Base-by-base conservation (phyloP, 495 filamentous ascomycete genomes). In the Pyrenula massariospora region DNA sequence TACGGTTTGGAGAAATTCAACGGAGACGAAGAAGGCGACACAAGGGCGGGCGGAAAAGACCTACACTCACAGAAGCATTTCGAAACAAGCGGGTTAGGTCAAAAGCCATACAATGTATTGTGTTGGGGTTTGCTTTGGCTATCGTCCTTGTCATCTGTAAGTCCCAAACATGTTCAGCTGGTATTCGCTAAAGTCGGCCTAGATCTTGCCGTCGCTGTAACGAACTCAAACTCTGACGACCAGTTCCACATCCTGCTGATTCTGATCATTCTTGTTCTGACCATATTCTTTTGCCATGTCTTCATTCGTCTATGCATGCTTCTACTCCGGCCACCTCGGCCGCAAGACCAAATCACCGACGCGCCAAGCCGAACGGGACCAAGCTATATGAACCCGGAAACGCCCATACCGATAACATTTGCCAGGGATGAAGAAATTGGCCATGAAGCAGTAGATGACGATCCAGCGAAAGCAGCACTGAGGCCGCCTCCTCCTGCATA, bases 261-360 rank as follows among this genome's bases (percentile, higher is more conserved):
- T 54, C 73, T 94, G 51, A 75, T 89, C 63, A 84, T 91, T 60
- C 61, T 92, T 53, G 67, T 84, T 48, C 76, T 83, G 55, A 84
- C 84, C 2, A 83, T 94, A 62, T 77, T 91, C 67, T 91, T 92
- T 72, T 85, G 81, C 60, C 86, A 95, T 71, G 79, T 82, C 23
- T 69, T 91, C 8, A 80, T 89, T 55, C 81, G 85, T 12, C 77
- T 92, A 21, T 85, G 80, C 69, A 81, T 91, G 74, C 65, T 83
- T 36, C 64, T 79, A 24, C 64, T 79, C 54, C 75, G 66, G 55
- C 63, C 68, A 25, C 65, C 67, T 19, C 64, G 62, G 42, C 58
- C 48, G 19, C 54, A 57, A 11, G 51, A 54, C 24, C 60, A 54
- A 66, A 25, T 22, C 58, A 63, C 57, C 57, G 62, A 65, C 53